Base-by-base conservation (phyloP, 106 monocot genomes). In the Narthecium ossifragum region DNA sequence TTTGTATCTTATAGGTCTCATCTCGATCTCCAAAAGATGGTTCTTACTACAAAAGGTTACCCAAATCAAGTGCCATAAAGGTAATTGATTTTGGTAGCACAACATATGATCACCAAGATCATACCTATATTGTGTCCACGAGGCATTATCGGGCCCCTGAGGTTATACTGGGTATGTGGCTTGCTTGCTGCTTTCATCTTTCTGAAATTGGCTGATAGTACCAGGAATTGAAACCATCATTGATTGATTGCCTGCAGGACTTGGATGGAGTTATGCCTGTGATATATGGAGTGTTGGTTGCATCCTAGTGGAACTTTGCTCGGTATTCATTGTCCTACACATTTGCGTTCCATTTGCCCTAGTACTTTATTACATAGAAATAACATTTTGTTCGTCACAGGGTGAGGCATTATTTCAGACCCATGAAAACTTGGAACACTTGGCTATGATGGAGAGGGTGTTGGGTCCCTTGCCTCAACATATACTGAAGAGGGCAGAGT, bases 51-150 rank as follows among this genome's bases (percentile, higher is more conserved):
- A 91, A 79, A 63, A 73, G 71, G 38, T 22, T 94, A 40, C 93
- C 93, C 20, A 94, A 94, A 60, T 94, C 85, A 23, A 86, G 89
- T 68, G 74, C 82, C 13, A 85, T 94, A 17, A 94, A 94, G 55
- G 74, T 94, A 12, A 89, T 94, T 71, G 93, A 94, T 78, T 94
- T 89, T 72, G 93, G 93, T n/a, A 94, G 89, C 72, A 89, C 89
- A 12, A 89, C 89, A 15, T 70, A 73, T 62, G 85, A 78, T 30
- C 60, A 69, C 33, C 61, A 80, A 38, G 74, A 80, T 12, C 82
- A 78, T 51, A 78, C 46, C 34, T 94, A 88, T 46, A 68, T 83
- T 43, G 93, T 94, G 0, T 94, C 93, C 9, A 94, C 93, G 0
- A 64, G 93, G 50, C 93, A 94, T 57, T 94, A 94, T 54, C 73